Conservation (phyloP, 2,329 filamentous ascomycete species). For the Elsinoe batatas region DNA sequence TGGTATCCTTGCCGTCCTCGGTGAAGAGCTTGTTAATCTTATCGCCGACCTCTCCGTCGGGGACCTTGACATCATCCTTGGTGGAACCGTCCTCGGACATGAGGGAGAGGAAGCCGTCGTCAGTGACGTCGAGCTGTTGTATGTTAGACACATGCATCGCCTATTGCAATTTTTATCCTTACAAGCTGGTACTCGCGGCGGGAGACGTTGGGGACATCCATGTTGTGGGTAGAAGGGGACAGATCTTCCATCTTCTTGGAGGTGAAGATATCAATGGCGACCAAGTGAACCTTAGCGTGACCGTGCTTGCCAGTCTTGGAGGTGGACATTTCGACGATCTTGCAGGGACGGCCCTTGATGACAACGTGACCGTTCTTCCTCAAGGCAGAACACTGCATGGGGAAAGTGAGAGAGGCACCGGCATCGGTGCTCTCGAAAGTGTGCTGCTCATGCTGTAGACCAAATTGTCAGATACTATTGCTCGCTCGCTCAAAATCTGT, state of each 20-base stretch:
- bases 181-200: constrained; percentile 92
- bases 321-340: constrained; percentile 99
- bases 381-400: constrained; percentile 99
- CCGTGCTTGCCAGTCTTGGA: constrained; percentile 99
- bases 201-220: constrained; percentile 91
- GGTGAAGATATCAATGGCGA: constrained; percentile 98
- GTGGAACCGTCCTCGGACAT: constrained; percentile 76
- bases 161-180: constrained; percentile 36
- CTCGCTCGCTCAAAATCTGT: constrained; percentile 9
- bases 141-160: neutral
- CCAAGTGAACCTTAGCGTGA: constrained; percentile 99
- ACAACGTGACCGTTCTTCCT: constrained; percentile 98
- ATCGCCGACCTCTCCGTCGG: constrained; percentile 78
- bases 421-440: constrained; percentile 92
- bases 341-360: constrained; percentile 98
- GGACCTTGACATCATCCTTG: constrained; percentile 93
- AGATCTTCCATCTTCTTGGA: constrained; percentile 99
- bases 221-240: constrained; percentile 92
- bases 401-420: constrained; percentile 87
- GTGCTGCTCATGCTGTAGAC: constrained; percentile 42
- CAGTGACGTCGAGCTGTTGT: constrained; percentile 76
- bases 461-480: constrained; percentile 6
- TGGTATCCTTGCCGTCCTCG: constrained; percentile 81
- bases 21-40: constrained; percentile 75
- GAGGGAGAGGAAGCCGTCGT: constrained; percentile 90